phyloP scores from a whole-genome alignment of 2,329 filamentous ascomycete genomes.

The Fusarium pseudocircinatum region DNA sequence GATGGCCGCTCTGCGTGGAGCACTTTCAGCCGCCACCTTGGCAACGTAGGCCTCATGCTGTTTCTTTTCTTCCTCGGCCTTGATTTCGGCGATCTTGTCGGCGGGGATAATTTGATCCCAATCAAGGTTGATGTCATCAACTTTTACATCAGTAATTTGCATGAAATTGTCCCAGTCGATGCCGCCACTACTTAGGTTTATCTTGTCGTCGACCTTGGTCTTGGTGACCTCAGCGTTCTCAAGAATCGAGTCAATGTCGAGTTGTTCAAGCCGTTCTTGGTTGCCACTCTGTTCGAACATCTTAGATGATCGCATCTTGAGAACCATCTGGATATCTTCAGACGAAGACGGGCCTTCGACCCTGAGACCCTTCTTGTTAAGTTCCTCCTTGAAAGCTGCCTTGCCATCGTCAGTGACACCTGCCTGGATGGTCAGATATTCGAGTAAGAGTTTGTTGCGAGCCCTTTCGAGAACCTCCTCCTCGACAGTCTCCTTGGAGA shows the following conservation, averaged over 20 bases:
- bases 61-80: conserved; percentile 86
- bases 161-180: conserved; percentile 91
- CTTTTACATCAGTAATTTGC: conserved; percentile 97
- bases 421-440: conserved; percentile 96
- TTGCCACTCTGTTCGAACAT: conserved; percentile 99
- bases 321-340: conserved; percentile 93
- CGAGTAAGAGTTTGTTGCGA: conserved; percentile 95
- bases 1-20: conserved; percentile 77
- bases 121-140: conserved; percentile 80
- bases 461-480: conserved; percentile 97
- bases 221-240: conserved; percentile 98
- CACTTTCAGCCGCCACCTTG: conserved; percentile 84
- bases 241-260: conserved; percentile 96
- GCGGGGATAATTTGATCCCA: conserved; percentile 99
- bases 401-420: conserved; percentile 96
- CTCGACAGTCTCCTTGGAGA: conserved; percentile 98
- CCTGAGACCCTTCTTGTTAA: conserved; percentile 79
- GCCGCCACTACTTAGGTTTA: conserved; percentile 88
- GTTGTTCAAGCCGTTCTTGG: conserved; percentile 93
- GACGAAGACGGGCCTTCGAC: conserved; percentile 86
- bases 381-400: conserved; percentile 77
- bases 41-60: conserved; percentile 85
- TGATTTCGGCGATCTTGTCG: conserved; percentile 88
- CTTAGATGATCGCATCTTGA: conserved; percentile 98
- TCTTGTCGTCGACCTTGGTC: conserved; percentile 92